These are phyloP conservation scores for Yarrowia porcina DNA, from an alignment of 805 yeast genomes.

Conservation along the genomic window DNA sequence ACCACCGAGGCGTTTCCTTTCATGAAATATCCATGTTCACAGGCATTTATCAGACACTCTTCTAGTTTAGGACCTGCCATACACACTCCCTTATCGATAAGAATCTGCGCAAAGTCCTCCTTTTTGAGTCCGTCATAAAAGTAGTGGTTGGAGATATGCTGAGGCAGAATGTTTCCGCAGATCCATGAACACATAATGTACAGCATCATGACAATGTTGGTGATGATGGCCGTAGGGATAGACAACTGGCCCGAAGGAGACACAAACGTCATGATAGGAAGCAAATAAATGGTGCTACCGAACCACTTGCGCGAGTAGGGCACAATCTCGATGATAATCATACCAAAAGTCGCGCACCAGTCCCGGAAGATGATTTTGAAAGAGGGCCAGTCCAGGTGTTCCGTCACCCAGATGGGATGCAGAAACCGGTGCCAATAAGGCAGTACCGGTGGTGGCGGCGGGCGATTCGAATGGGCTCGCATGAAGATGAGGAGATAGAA, in stretches of 20 bases:
- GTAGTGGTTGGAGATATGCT: slow-evolving; percentile 3
- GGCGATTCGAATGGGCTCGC: slow-evolving; percentile 23
- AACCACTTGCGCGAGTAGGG: background rate
- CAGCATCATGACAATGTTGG: slow-evolving; percentile 10
- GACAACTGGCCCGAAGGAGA: slow-evolving; percentile 10
- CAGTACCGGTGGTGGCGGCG: background rate
- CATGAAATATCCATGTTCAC: slow-evolving; percentile 4
- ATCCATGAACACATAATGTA: slow-evolving; percentile 3
- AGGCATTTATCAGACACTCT: background rate
- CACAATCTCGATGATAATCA: background rate
- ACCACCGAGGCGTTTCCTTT: slow-evolving; percentile 7
- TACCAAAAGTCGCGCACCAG: slow-evolving; percentile 13
- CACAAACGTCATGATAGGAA: slow-evolving; percentile 14
- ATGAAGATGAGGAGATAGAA: background rate
- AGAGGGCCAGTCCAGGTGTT: slow-evolving; percentile 11
- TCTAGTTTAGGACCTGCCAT: slow-evolving; percentile 10
- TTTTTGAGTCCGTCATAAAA: slow-evolving; percentile 26
- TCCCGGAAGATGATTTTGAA: background rate
- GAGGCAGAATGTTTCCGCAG: slow-evolving; percentile 24
- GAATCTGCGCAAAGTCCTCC: slow-evolving; percentile 25
- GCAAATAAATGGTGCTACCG: slow-evolving; percentile 10
- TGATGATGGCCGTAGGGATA: background rate
- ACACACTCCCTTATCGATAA: slow-evolving; percentile 2
- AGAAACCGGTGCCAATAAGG: slow-evolving; percentile 16
- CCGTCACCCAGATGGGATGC: slow-evolving; percentile 15